Base-by-base conservation (phyloP, 2,329 filamentous ascomycete genomes). In the Colletotrichum sp. region DNA sequence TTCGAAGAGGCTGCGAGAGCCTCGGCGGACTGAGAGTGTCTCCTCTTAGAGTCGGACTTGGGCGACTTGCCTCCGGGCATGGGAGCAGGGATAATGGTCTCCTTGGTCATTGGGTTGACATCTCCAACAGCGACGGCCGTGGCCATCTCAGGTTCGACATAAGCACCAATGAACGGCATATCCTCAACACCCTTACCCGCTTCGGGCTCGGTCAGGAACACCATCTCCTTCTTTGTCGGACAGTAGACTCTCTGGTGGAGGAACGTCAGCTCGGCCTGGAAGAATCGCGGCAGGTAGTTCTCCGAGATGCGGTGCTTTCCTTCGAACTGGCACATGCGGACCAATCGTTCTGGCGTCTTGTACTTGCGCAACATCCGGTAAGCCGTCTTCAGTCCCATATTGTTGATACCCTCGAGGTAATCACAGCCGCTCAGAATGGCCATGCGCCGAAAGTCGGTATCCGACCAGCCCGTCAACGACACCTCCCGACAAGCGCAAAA, bases 341-440 rank as follows among this genome's bases (percentile, higher is more conserved):
- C 87, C 21, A 98, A 90, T 75, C 93, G 93, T 68, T 99, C 96
- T 8, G 97, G 91, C 1, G 92, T 95, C 84, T 96, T 98, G 86
- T 98, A 92, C 84, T 98, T 98, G 76, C 96, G 93, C 75, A 99
- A 90, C 87, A 97, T 92, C 60, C 96, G 93, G 84, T 99, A 95
- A 1, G 97, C 96, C 8, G 96, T 99, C 88, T 98, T 99, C 72
- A 99, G 85, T 0, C 97, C 97, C 85, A 99, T 92, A 67, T 94
- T 94, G 72, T 92, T 93, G 77, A 99, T 95, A 75, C 94, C 94
- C 4, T 93, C 88, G n/a, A 99, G 90, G 83, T 99, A 99, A 83
- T 99, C 97, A 83, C 97, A 99, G 9, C 97, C 97, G 82, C 96
- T 98, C 76, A 99, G 87, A 79, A 99, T 99, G 55, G 96, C 95